A percentile compares a stretch with the other conserved stretches of the same genome.
phyloP scores from a whole-genome alignment of 2,329 filamentous ascomycete species.

The Diplodia intermedia region DNA sequence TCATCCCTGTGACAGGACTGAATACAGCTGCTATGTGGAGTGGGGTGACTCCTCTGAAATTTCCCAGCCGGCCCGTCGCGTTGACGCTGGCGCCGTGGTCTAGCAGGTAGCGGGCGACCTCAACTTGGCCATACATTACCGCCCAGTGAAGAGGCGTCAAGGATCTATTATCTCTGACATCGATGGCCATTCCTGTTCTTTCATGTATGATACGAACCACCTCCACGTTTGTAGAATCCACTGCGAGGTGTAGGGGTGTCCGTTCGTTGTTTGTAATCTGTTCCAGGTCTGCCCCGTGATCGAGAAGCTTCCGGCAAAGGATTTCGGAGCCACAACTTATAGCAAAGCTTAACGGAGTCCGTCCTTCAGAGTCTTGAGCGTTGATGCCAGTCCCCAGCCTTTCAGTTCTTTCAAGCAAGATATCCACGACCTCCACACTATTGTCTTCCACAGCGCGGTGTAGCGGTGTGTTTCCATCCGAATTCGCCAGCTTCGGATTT shows the following conservation, averaged over 20 bases:
- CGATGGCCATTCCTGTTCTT: rapidly evolving
- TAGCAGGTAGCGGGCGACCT: neutral
- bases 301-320: neutral
- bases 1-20: neutral
- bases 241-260: neutral
- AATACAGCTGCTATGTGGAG: neutral
- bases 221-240: neutral
- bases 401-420: no score
- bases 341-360: no score
- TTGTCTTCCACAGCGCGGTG: no score
- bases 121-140: rapidly evolving
- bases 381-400: no score
- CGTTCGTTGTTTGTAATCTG: no score
- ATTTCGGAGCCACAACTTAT: no score
- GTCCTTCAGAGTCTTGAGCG: no score
- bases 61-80: neutral
- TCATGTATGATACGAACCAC: neutral
- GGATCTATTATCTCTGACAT: neutral
- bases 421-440: no score
- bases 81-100: neutral
- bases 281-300: neutral
- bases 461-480: no score
- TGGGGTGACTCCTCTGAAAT: rapidly evolving
- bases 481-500: neutral
- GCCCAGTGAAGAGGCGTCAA: neutral